A percentile compares a stretch with the other conserved stretches of the same genome.
These are phyloP conservation scores for Umbellularia californica DNA, from an alignment of 164 flowering plant species.

Conservation along the genomic window DNA sequence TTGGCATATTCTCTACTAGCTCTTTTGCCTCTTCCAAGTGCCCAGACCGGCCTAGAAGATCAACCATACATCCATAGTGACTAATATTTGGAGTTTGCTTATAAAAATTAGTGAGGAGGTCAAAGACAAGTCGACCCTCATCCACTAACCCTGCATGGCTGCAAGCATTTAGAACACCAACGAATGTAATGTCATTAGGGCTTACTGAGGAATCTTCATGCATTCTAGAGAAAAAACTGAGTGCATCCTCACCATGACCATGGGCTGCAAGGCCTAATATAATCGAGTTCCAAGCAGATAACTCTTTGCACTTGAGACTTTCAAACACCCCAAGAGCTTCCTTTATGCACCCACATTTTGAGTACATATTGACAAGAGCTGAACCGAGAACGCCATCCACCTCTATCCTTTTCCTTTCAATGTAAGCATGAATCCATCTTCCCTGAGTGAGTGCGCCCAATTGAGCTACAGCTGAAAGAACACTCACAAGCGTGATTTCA, in stretches of 20 bases:
- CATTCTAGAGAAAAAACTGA: slow-evolving; percentile 19
- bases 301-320: slow-evolving; percentile 30
- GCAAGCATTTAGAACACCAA: slow-evolving; percentile 42
- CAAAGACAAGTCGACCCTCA: slow-evolving; percentile 30
- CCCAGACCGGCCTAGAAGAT: slow-evolving; percentile 46
- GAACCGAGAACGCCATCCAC: slow-evolving; percentile 29
- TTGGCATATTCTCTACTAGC: slow-evolving; percentile 22
- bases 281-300: slow-evolving; percentile 32
- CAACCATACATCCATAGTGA: slow-evolving; percentile 39
- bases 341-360: slow-evolving; percentile 26
- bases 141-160: slow-evolving; percentile 42
- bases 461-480: slow-evolving; percentile 36
- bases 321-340: slow-evolving; percentile 29
- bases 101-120: slow-evolving; percentile 35
- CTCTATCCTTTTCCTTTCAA: slow-evolving; percentile 15
- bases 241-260: slow-evolving; percentile 21
- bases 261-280: slow-evolving; percentile 34
- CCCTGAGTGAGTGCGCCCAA: slow-evolving; percentile 29
- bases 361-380: slow-evolving; percentile 32
- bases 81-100: slow-evolving; percentile 40
- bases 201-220: slow-evolving; percentile 3
- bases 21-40: slow-evolving; percentile 34
- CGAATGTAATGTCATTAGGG: slow-evolving; percentile 44
- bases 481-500: slow-evolving; percentile 30
- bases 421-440: slow-evolving; percentile 19